Base-by-base conservation (phyloP, 23 red algal genomes). In the Chondrus crispus region DNA sequence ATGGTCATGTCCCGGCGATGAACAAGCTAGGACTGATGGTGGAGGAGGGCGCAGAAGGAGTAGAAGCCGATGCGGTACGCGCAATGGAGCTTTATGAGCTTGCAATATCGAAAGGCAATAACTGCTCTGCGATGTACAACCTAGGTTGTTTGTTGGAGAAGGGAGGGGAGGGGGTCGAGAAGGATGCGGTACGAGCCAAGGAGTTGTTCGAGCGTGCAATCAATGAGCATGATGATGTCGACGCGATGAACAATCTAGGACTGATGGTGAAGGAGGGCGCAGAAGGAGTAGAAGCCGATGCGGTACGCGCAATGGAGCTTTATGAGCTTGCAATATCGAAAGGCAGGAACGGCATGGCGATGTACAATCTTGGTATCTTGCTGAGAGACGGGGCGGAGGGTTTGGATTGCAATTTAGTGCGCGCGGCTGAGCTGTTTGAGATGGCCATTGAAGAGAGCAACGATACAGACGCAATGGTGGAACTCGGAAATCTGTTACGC, bases 1-100 rank as follows among this genome's bases (percentile, higher is more conserved):
- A 20, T 69, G 82, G 82, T 12, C 58, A 86, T 46, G 51, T 55
- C 20, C 1, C 4, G 42, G 82, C 38, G 2, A 46, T 55, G 2
- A 86, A 66, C 28, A 68, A 39, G 40, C 46, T 86, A 28, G 82
- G 82, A 30, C 32, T 22, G 58, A n/a, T 86, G 7, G 58, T 86
- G 26, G 82, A 86, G 18, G 63, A 86, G 82, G 82, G 82, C 11
- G 82, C 82, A 38, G 82, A 86, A 4, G 82, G 82, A 3, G 63
- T 86, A n/a, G 39, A 55, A 5, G 40, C 53, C 13, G 62, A 86
- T 40, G 41, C 82, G 2, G 58, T 3, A n/a, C 53, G 82, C 24
- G 82, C 82, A 48, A 13, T 66, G 41, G 4, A 18, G 2, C 82
- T 86, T 14, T 86, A 86, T 28, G 82, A 86, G 29, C 29, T 46